These are phyloP conservation scores for Globisporangium solare DNA, from an alignment of 352 stramenopile species.

Conservation along the genomic window DNA sequence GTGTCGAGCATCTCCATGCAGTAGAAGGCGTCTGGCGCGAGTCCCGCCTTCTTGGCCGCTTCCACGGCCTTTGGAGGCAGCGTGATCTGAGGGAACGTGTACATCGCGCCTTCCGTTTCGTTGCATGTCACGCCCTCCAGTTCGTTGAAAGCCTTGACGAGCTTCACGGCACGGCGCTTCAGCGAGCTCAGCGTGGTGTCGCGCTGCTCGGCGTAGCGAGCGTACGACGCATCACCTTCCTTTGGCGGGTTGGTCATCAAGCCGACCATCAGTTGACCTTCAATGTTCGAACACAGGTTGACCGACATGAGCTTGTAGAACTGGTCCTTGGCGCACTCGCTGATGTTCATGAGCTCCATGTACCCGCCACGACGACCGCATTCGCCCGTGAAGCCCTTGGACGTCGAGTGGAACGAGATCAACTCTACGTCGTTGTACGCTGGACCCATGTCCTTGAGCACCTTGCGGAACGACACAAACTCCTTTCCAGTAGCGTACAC, in stretches of 20 bases:
- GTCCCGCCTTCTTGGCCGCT: constrained; percentile 60
- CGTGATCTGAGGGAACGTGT: constrained; percentile 96
- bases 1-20: constrained; percentile 94
- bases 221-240: constrained; percentile 85
- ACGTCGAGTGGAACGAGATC: constrained; percentile 98
- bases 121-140: constrained; percentile 97
- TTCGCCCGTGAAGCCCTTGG: constrained; percentile 98
- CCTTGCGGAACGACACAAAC: constrained; percentile 96
- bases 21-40: constrained; percentile 96
- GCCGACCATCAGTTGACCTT: constrained; percentile 96
- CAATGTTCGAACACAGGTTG: constrained; percentile 95
- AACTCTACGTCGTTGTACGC: constrained; percentile 91
- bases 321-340: constrained; percentile 90
- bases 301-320: constrained; percentile 99
- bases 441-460: constrained; percentile 87
- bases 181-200: constrained; percentile 92
- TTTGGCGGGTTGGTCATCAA: constrained; percentile 97
- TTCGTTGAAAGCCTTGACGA: constrained; percentile 93
- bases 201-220: constrained; percentile 89
- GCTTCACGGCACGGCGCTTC: constrained; percentile 91
- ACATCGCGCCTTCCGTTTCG: constrained; percentile 97
- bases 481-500: constrained; percentile 91
- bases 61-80: constrained; percentile 88
- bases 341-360: constrained; percentile 96
- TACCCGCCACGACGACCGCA: constrained; percentile 96